Evolutionary conservation across 345 rosid species (phyloP).

Genomic region (thale cress (Arabidopsis thaliana)): TAIR10.1 NC_003070.9:27975001-27975500

Average conservation of each 20-base stretch:
- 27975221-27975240: constrained; percentile 14
- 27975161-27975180: neutral
- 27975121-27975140: neutral
- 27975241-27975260: neutral
- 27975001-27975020: constrained; percentile 4
- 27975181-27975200: neutral
- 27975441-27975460: constrained; percentile 85
- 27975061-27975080: neutral
- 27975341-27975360: constrained; percentile 1
- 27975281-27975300: constrained; percentile 30
- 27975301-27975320: neutral
- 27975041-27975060: neutral
- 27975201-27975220: neutral
- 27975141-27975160: constrained; percentile 14
- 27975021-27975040: neutral
- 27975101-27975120: neutral
- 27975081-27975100: constrained; percentile 29
- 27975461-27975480: constrained; percentile 68
- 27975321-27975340: neutral
- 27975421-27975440: constrained; percentile 44
- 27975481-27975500: constrained; percentile 57
- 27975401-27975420: constrained; percentile 42
- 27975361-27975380: constrained; percentile 21
- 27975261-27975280: neutral
- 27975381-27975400: constrained; percentile 7